These are phyloP conservation scores for Cyclostephanos tholiformis DNA, from an alignment of 108 stramenopile species.

Conservation along the genomic window DNA sequence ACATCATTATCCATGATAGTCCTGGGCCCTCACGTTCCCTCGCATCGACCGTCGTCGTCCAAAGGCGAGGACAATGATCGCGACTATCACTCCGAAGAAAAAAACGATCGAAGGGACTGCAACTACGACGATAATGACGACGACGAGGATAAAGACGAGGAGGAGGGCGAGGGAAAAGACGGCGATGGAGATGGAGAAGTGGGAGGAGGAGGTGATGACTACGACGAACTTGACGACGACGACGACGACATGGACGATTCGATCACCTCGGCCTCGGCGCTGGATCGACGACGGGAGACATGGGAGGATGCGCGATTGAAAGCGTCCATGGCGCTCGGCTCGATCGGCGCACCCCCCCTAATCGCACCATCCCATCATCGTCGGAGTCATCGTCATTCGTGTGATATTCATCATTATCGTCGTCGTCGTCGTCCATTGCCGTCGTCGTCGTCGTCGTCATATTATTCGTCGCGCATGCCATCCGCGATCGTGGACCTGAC, in stretches of 20 bases:
- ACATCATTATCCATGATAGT: slow-evolving; percentile 4
- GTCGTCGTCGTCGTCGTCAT: neutral
- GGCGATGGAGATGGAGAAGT: neutral
- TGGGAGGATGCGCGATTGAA: neutral
- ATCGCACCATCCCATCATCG: neutral
- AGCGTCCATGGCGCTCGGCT: neutral
- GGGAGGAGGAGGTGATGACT: neutral
- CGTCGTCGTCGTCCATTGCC: neutral
- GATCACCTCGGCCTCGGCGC: too few species aligned
- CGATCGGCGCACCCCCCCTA: slow-evolving; percentile 12
- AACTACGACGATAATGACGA: neutral
- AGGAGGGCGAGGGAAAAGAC: neutral
- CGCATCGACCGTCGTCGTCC: neutral
- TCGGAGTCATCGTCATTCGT: neutral
- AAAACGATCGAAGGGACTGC: too few species aligned
- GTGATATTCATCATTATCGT: neutral
- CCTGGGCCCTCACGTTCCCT: neutral
- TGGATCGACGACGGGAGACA: neutral
- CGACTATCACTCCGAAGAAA: too few species aligned
- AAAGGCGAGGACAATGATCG: neutral
- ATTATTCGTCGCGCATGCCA: neutral
- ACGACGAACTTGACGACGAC: neutral
- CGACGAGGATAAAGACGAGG: neutral
- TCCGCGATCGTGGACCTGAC: neutral
- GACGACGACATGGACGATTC: neutral